These are phyloP conservation scores for Heteromeles arbutifolia DNA, from an alignment of 306 rosid species.

Conservation along the genomic window DNA sequence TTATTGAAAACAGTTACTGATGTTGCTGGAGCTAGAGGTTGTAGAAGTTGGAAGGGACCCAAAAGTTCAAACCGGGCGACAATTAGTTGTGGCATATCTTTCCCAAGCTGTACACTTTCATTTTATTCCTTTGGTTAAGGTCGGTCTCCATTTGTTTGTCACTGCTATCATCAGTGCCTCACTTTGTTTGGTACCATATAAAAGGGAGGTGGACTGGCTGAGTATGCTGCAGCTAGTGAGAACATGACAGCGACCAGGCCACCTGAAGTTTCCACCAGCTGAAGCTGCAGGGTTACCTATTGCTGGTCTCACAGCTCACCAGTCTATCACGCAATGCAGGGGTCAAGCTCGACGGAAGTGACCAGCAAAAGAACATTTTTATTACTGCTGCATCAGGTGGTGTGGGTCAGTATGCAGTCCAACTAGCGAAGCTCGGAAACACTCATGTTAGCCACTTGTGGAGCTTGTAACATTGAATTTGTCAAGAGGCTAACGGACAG, in stretches of 20 bases:
- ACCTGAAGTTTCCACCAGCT: slow-evolving; percentile 49
- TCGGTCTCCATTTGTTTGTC: not conserved
- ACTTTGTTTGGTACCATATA: not conserved
- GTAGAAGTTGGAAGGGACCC: slow-evolving; percentile 47
- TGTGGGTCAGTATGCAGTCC: slow-evolving; percentile 71
- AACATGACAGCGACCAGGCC: slow-evolving; percentile 39
- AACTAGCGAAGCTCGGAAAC: slow-evolving; percentile 68
- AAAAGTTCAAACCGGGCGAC: slow-evolving; percentile 52
- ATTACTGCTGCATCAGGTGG: slow-evolving; percentile 79
- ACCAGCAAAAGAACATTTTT: slow-evolving; percentile 37
- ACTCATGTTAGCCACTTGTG: slow-evolving; percentile 72
- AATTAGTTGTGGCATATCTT: slow-evolving; percentile 37
- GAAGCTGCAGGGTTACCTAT: slow-evolving; percentile 47
- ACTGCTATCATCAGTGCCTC: not conserved
- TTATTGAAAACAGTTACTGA: slow-evolving; percentile 40
- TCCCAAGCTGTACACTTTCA: slow-evolving; percentile 21
- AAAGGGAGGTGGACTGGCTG: slow-evolving; percentile 64
- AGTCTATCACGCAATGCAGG: slow-evolving; percentile 43
- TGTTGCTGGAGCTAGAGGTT: slow-evolving; percentile 46
- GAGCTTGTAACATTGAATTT: slow-evolving; percentile 49
- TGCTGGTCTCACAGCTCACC: slow-evolving; percentile 53
- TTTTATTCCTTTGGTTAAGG: not conserved
- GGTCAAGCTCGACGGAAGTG: slow-evolving; percentile 43
- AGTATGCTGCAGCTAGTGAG: slow-evolving; percentile 41
- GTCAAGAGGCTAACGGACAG: slow-evolving; percentile 60